Base-by-base conservation (phyloP, 23 red algal species). In the Agarophyton chilense region DNA sequence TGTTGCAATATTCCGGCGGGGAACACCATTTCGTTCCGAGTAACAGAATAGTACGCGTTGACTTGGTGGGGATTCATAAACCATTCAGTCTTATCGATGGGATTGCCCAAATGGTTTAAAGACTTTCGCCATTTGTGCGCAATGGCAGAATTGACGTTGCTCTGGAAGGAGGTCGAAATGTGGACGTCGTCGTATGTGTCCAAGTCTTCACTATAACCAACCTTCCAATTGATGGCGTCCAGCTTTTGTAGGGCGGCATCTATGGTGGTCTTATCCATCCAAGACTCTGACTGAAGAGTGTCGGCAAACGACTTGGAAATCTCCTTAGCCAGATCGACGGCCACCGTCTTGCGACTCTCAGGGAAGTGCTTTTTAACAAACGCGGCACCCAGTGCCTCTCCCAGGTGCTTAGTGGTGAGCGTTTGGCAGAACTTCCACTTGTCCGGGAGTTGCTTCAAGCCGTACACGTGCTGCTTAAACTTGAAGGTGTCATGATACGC, bases 1-100 rank as follows among this genome's bases (percentile, higher is more conserved):
- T 56, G 83, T 45, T 94, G 90, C 40, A 98, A 65, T 31, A 94
- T 98, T 18, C 88, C 96, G 7, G 96, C 96, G 2, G 96, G 96
- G 65, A 94, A 86, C 32, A 94, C 91, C 63, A 98, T 93, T 66
- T 94, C 92, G 79, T 98, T 98, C 1, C 77, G 49, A 21, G 86
- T 80, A 36, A 89, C 91, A 22, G 82, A 88, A 65, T 98, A 98
- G 72, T 98, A 98, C 0, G 96, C 96, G 50, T 98, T 98, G 40
- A 98, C 96, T 25, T 89, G 86, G 34, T 84, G 70, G n/a, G 96
- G 91, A 5, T 73, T 89, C 96, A 98, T 98, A 34, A 88, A 81
- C 96, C 96, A 98, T 45, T 82, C 80, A 18, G 84, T 90, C 29
- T 70, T 64, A 50, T 98, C 92, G 6, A 92, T 75, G 11, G 95